phyloP scores from a whole-genome alignment of 2,329 filamentous ascomycete genomes.

The Zasmidium citrigriseum region DNA sequence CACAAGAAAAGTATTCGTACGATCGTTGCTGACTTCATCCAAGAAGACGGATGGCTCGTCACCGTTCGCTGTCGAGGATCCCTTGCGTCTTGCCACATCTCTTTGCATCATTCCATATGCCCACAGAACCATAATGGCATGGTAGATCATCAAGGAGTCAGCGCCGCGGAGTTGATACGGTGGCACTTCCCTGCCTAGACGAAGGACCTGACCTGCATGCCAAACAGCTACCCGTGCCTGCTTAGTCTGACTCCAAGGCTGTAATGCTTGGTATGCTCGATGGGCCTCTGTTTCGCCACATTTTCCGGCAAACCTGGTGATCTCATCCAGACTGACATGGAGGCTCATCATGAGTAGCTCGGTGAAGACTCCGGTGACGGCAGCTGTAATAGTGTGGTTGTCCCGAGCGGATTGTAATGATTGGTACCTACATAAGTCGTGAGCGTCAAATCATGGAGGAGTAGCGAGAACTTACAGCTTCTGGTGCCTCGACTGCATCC shows the following conservation, averaged over 20 bases:
- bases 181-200: conserved; percentile 13
- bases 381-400: not conserved
- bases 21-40: conserved; percentile 11
- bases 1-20: conserved; percentile 14
- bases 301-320: conserved; percentile 23
- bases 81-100: not conserved
- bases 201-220: conserved; percentile 20
- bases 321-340: conserved; percentile 18
- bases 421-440: not conserved
- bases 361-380: conserved; percentile 10
- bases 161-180: conserved; percentile 21
- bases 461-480: conserved; percentile 16
- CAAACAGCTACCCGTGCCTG: conserved; percentile 21
- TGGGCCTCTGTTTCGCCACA: conserved; percentile 24
- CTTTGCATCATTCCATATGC: conserved; percentile 22
- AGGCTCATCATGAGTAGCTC: conserved; percentile 24
- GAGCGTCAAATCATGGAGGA: too few species aligned
- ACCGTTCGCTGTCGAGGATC: not conserved
- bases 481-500: conserved; percentile 24
- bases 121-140: conserved; percentile 24
- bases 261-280: conserved; percentile 20
- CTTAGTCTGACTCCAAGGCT: conserved; percentile 19
- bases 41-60: conserved; percentile 8
- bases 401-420: conserved; percentile 4
- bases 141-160: conserved; percentile 21